phyloP scores from a whole-genome alignment of 192 early-diverging fungal species.

The Ambispora gerdemannii region DNA sequence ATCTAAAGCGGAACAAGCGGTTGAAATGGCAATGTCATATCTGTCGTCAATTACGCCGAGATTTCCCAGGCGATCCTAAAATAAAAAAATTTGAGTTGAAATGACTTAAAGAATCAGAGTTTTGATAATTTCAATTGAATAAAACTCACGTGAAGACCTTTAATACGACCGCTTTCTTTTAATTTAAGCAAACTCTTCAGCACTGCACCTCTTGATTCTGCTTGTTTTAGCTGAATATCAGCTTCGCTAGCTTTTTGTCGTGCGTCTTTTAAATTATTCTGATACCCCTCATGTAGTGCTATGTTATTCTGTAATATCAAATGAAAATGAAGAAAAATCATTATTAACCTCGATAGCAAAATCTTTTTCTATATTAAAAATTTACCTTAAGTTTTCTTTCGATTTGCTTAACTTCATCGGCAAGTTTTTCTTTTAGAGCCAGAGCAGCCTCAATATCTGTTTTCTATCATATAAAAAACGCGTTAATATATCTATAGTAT shows the following conservation, averaged over 20 bases:
- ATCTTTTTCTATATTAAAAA: no score
- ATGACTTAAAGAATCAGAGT: neutral
- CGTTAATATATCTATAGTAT: no score
- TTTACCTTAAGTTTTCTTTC: neutral
- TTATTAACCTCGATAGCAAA: no score
- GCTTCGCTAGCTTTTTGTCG: conserved; percentile 74
- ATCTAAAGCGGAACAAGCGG: conserved; percentile 78
- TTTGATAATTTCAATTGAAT: neutral
- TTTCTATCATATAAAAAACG: no score
- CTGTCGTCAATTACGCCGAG: conserved; percentile 91
- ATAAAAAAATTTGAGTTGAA: neutral
- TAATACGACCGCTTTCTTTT: conserved; percentile 67
- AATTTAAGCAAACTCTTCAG: conserved; percentile 66
- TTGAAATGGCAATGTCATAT: conserved; percentile 95
- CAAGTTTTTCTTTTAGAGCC: neutral
- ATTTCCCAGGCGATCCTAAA: conserved; percentile 84
- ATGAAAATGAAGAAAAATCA: no score
- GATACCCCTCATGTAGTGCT: conserved; percentile 42
- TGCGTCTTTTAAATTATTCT: conserved; percentile 38
- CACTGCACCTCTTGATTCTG: conserved; percentile 66
- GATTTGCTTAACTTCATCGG: conserved; percentile 8
- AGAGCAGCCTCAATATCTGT: conserved; percentile 35
- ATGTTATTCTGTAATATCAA: conserved; percentile 41
- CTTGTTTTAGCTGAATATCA: conserved; percentile 52
- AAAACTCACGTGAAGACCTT: conserved; percentile 65